Evolutionary conservation across 2,329 filamentous ascomycete species (phyloP).

Genomic region (Talaromyces islandicus): DNA sequence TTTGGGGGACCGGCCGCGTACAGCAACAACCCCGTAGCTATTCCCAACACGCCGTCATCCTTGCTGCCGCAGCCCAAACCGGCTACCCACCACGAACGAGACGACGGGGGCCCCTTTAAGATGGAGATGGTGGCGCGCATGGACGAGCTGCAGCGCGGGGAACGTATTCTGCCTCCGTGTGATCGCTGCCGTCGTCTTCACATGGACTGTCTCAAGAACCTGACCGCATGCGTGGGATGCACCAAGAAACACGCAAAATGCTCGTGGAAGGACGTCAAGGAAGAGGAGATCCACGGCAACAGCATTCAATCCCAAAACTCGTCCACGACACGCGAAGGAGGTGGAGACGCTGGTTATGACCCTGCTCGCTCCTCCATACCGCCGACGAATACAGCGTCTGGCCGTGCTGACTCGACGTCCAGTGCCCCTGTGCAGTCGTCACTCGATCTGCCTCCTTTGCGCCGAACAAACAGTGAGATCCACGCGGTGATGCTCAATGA

Average conservation of each 20-base stretch:
- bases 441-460: slow-evolving; percentile 18
- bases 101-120: slow-evolving; percentile 55
- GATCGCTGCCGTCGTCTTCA: slow-evolving; percentile 75
- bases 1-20: not conserved
- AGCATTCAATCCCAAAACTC: not conserved
- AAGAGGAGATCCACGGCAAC: slow-evolving; percentile 54
- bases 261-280: slow-evolving; percentile 73
- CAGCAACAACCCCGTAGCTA: slow-evolving; percentile 43
- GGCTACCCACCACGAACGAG: slow-evolving; percentile 43
- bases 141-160: slow-evolving; percentile 68
- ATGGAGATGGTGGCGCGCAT: slow-evolving; percentile 67
- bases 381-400: not conserved
- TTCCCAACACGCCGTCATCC: slow-evolving; percentile 49
- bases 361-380: not conserved
- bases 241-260: slow-evolving; percentile 89
- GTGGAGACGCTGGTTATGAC: not conserved
- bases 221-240: slow-evolving; percentile 80
- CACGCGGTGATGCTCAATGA: slow-evolving; percentile 16
- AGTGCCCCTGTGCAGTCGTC: slow-evolving; percentile 17
- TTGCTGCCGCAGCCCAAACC: slow-evolving; percentile 45
- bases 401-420: slow-evolving; percentile 15
- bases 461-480: slow-evolving; percentile 33
- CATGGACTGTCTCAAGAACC: slow-evolving; percentile 77
- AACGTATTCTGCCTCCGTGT: slow-evolving; percentile 72
- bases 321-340: not conserved